phyloP scores from a whole-genome alignment of 2,329 filamentous ascomycete genomes.

The Talaromyces sp. region DNA sequence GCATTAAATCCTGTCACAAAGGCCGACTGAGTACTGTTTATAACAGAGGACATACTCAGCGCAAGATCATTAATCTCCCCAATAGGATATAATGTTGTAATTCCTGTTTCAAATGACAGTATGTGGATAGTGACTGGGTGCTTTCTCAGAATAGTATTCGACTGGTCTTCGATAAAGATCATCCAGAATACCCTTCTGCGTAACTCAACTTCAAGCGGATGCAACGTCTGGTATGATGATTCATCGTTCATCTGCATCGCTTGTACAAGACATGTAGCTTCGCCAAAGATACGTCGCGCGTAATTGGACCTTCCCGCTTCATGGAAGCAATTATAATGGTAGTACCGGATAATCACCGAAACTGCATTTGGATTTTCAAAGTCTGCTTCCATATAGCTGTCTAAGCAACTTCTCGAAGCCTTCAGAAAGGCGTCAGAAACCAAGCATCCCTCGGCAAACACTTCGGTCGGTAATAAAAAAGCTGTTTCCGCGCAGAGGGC shows the following conservation, averaged over 20 bases:
- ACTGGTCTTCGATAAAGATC: constrained; percentile 19
- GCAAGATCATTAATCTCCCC: constrained; percentile 19
- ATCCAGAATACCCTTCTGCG: constrained; percentile 19
- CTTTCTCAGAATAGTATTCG: constrained; percentile 26
- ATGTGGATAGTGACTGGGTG: constrained; percentile 43
- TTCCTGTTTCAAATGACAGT: constrained; percentile 38
- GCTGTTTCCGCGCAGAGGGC: constrained; percentile 41
- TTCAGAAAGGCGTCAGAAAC: constrained; percentile 36
- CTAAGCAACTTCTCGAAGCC: constrained; percentile 36
- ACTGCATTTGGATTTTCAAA: constrained; percentile 40
- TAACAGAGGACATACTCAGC: constrained; percentile 14
- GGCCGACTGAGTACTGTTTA: constrained; percentile 17
- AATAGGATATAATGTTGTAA: constrained; percentile 27
- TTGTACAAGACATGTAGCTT: constrained; percentile 39
- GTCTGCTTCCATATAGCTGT: constrained; percentile 38
- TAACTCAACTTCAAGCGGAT: constrained; percentile 32
- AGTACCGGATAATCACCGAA: constrained; percentile 43
- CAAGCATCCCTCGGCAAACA: constrained; percentile 36
- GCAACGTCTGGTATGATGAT: constrained; percentile 29
- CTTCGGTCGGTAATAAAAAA: constrained; percentile 35
- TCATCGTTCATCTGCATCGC: constrained; percentile 43
- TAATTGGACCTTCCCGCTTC: constrained; percentile 39
- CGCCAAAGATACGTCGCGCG: constrained; percentile 45
- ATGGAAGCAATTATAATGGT: constrained; percentile 44
- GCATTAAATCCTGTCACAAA: constrained; percentile 42